Evolutionary conservation across 139 green algal species (phyloP).

Genomic region (Axilococcus clingmanii): DNA sequence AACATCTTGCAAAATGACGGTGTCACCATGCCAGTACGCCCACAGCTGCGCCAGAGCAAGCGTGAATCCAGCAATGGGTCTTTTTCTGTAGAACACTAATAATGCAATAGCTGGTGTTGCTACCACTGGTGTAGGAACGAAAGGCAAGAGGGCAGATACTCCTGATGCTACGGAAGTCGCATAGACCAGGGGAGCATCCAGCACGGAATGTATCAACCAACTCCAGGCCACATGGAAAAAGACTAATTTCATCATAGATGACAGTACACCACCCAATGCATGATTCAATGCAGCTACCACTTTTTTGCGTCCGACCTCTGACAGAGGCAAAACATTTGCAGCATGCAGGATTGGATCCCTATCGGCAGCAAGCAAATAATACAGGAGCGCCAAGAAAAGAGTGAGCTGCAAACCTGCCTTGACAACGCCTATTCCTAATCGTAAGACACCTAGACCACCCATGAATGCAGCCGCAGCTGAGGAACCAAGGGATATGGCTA

Average conservation of each 20-base stretch:
- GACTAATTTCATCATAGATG: constrained; percentile 48
- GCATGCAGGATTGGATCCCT: constrained; percentile 37
- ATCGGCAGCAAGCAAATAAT: constrained; percentile 38
- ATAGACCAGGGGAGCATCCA: constrained; percentile 39
- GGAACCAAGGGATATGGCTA: constrained; percentile 22
- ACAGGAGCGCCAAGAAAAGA: constrained; percentile 43
- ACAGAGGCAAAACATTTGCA: constrained; percentile 39
- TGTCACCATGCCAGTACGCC: constrained; percentile 42
- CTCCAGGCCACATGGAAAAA: constrained; percentile 53
- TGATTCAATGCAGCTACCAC: constrained; percentile 21
- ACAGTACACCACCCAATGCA: constrained; percentile 36
- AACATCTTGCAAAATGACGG: constrained; percentile 42
- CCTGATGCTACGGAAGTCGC: constrained; percentile 22
- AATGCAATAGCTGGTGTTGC: constrained; percentile 40
- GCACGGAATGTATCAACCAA: constrained; percentile 39
- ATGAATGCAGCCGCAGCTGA: constrained; percentile 45
- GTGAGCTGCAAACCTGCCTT: constrained; percentile 29
- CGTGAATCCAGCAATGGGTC: not conserved
- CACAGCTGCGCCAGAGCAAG: constrained; percentile 34
- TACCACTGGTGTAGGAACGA: constrained; percentile 43
- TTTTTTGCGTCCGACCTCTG: constrained; percentile 19
- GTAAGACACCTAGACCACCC: constrained; percentile 35
- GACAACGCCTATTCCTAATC: constrained; percentile 37
- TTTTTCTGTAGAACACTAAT: constrained; percentile 31
- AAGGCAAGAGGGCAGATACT: constrained; percentile 39